phyloP scores from a whole-genome alignment of 495 filamentous ascomycete genomes.

The Penicillium longicatenatum region DNA sequence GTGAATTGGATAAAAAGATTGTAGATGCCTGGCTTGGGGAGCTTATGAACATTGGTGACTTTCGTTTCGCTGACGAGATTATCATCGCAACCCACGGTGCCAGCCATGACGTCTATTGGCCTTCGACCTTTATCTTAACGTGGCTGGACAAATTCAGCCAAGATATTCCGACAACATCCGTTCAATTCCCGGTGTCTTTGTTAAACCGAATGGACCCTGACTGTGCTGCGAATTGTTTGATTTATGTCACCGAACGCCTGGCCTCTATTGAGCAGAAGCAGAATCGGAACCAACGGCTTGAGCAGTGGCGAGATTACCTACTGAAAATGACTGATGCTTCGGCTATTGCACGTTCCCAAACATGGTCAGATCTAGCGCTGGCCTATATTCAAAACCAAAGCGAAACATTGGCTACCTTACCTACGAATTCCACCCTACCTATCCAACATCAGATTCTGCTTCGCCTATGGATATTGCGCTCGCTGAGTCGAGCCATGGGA shows the following conservation, averaged over 20 bases:
- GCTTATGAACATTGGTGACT: conserved; percentile 20
- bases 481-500: conserved; percentile 27
- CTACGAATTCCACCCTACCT: background rate
- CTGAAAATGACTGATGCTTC: conserved; percentile 19
- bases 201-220: conserved; percentile 30
- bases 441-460: conserved; percentile 32
- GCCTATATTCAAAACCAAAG: background rate
- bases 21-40: conserved; percentile 37
- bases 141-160: conserved; percentile 25
- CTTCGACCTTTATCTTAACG: conserved; percentile 29
- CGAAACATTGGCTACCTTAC: background rate
- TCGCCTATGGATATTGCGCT: conserved; percentile 42
- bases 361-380: conserved; percentile 30
- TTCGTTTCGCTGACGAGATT: conserved; percentile 37
- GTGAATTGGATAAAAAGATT: conserved; percentile 31
- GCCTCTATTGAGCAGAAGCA: conserved; percentile 16
- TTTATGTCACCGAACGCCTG: conserved; percentile 39
- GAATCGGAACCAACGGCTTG: conserved; percentile 21
- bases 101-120: conserved; percentile 24
- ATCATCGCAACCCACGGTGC: conserved; percentile 29
- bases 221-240: conserved; percentile 28
- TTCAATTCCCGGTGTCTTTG: conserved; percentile 17
- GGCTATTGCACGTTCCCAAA: conserved; percentile 25
- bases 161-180: conserved; percentile 3
- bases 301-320: conserved; percentile 38